phyloP scores from a whole-genome alignment of 2,329 filamentous ascomycete species.

The Endothia cerciana region DNA sequence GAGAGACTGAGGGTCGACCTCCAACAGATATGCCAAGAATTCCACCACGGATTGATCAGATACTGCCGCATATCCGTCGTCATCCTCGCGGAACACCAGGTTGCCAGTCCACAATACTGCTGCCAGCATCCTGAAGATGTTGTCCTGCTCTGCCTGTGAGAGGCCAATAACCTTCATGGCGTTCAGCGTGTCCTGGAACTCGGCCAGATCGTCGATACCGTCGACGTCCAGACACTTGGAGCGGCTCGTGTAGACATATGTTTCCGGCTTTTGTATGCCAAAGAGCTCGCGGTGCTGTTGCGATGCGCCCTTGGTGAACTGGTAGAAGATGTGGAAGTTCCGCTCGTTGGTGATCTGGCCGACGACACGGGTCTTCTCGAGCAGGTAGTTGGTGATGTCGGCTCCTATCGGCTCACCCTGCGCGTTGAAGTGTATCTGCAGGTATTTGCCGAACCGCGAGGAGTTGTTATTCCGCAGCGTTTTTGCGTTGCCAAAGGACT shows the following conservation, averaged over 20 bases:
- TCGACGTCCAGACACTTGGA: conserved; percentile 95
- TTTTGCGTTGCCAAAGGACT: conserved; percentile 98
- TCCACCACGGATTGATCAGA: conserved; percentile 89
- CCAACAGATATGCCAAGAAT: conserved; percentile 90
- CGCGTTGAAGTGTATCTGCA: conserved; percentile 94
- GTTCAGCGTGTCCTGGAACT: conserved; percentile 87
- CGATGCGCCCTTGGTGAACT: conserved; percentile 95
- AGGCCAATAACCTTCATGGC: conserved; percentile 96
- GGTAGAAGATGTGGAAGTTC: conserved; percentile 99
- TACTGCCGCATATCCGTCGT: conserved; percentile 85
- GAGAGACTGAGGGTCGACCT: conserved; percentile 79
- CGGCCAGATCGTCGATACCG: conserved; percentile 88
- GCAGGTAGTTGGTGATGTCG: conserved; percentile 96
- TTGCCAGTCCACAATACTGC: conserved; percentile 95
- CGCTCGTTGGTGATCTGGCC: conserved; percentile 94
- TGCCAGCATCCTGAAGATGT: conserved; percentile 94
- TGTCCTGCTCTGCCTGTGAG: conserved; percentile 85
- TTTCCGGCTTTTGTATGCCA: conserved; percentile 87
- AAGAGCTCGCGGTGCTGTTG: conserved; percentile 83
- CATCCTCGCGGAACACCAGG: conserved; percentile 86
- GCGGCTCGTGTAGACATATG: conserved; percentile 90
- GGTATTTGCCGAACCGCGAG: conserved; percentile 96
- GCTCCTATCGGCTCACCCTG: conserved; percentile 92
- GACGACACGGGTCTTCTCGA: conserved; percentile 94
- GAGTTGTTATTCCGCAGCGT: conserved; percentile 99